Conservation (phyloP, 129 eudicot genomes). For the Artemisia tridentata region DNA sequence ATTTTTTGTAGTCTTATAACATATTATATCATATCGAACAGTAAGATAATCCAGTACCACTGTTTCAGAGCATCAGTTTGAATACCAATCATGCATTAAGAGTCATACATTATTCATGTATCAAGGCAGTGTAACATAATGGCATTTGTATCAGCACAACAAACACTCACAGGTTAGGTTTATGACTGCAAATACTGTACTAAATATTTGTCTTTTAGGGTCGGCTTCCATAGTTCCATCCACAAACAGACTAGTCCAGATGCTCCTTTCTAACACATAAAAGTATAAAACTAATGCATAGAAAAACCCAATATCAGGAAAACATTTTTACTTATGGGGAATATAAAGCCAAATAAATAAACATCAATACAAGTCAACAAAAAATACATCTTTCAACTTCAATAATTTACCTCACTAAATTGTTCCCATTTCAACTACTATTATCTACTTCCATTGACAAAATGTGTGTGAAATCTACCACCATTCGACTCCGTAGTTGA, state of each 20-base stretch:
- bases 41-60: no score
- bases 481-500: not conserved
- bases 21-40: no score
- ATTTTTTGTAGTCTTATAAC: no score
- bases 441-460: slow-evolving; percentile 44
- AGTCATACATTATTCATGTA: not conserved
- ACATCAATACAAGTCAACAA: slow-evolving; percentile 27
- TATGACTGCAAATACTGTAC: slow-evolving; percentile 17
- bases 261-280: slow-evolving; percentile 20
- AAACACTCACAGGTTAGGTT: slow-evolving; percentile 26
- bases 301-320: slow-evolving; percentile 31
- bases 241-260: slow-evolving; percentile 28
- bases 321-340: slow-evolving; percentile 21
- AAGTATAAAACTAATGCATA: slow-evolving; percentile 26
- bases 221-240: slow-evolving; percentile 7
- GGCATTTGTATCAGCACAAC: slow-evolving; percentile 11
- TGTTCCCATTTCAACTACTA: slow-evolving; percentile 34
- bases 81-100: no score
- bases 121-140: not conserved
- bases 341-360: slow-evolving; percentile 19
- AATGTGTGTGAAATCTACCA: slow-evolving; percentile 28
- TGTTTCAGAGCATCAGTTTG: no score
- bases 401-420: slow-evolving; percentile 31
- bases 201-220: slow-evolving; percentile 25
- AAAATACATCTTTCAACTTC: slow-evolving; percentile 39